Evolutionary conservation across 306 rosid genomes (phyloP), one percentile per base, ranked within the genome.

Genomic region (Malus sieversii): DNA sequence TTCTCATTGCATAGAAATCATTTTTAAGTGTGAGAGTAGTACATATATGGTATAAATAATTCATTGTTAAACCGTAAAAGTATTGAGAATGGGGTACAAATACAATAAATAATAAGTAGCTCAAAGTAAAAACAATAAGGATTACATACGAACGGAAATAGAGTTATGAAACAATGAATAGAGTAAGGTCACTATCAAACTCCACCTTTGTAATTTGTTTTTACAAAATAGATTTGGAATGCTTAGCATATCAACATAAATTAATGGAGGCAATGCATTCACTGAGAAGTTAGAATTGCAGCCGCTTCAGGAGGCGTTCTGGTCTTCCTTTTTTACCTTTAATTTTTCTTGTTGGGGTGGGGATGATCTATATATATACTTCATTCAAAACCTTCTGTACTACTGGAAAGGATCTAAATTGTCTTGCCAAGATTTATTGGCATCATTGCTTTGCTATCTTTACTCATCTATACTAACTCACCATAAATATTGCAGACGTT

Each of bases 231-330:
- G 29, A 53, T 69, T 38, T 55, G 30, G 22, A 73, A 64, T 73
- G 62, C 42, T 32, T 65, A 55, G 67, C 60, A 79, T 25, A 57
- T 20, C 44, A 75, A n/a, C 79, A 75, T 33, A 55, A 52, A 66
- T 5, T 29, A 52, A 20, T 10, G 30, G 18, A 27, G 63, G 10
- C 63, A 25, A 46, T 46, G 22, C 63, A 60, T 59, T 29, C 44
- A 51, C 48, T 51, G 42, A 7, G 42, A 35, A 35, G 42, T 35
- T 61, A 42, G 63, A 45, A 13, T 60, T 40, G 71, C 57, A 42
- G 32, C 33, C 30, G 66, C 66, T 27, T 20, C 22, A 18, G 11
- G 6, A 23, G 11, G 6, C 18, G 30, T 10, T 10, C 52, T 46
- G 44, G 16, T 19, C 33, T 14, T 33, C 53, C 18, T 27, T 9